Conservation (phyloP, 1,284 basidiomycete species). For the Rhodofomes roseus region DNA sequence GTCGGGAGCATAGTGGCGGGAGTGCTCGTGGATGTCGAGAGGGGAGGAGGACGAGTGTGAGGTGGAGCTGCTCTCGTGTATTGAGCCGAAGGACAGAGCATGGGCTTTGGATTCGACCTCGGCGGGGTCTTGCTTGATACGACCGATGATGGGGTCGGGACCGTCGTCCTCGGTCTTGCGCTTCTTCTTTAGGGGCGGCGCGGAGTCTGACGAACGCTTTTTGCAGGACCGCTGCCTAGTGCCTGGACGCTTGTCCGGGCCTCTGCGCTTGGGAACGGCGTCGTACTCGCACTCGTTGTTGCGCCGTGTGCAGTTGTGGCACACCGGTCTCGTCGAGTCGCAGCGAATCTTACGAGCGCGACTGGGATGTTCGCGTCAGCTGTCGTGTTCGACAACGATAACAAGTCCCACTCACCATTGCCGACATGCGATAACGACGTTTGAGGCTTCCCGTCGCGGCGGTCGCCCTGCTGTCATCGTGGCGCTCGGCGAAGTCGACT, state of each 20-base stretch:
- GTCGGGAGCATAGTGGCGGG: constrained; percentile 21
- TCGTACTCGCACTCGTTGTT: constrained; percentile 76
- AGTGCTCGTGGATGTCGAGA: constrained; percentile 27
- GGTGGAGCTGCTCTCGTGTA: constrained; percentile 22
- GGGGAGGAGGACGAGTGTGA: constrained; percentile 22
- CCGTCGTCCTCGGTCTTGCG: constrained; percentile 36
- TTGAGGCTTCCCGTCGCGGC: constrained; percentile 57
- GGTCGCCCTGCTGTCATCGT: constrained; percentile 20
- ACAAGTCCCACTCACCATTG: constrained; percentile 30
- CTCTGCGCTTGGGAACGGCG: constrained; percentile 71
- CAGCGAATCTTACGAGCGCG: constrained; percentile 80
- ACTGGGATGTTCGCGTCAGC: constrained; percentile 35
- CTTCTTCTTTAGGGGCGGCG: constrained; percentile 55
- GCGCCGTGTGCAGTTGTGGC: constrained; percentile 74
- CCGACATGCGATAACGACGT: constrained; percentile 51
- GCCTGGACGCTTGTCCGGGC: constrained; percentile 79
- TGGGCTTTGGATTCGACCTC: constrained; percentile 22
- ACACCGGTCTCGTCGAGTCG: constrained; percentile 74
- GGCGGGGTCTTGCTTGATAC: constrained; percentile 27
- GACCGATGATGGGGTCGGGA: constrained; percentile 25
- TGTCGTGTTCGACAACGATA: not conserved
- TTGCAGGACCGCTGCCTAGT: constrained; percentile 78
- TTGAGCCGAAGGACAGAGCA: constrained; percentile 19
- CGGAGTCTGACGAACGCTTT: constrained; percentile 58
- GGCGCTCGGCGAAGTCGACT: constrained; percentile 7